These are phyloP conservation scores for Fraxinus latifolia DNA, from an alignment of 305 asterid species.

Conservation along the genomic window DNA sequence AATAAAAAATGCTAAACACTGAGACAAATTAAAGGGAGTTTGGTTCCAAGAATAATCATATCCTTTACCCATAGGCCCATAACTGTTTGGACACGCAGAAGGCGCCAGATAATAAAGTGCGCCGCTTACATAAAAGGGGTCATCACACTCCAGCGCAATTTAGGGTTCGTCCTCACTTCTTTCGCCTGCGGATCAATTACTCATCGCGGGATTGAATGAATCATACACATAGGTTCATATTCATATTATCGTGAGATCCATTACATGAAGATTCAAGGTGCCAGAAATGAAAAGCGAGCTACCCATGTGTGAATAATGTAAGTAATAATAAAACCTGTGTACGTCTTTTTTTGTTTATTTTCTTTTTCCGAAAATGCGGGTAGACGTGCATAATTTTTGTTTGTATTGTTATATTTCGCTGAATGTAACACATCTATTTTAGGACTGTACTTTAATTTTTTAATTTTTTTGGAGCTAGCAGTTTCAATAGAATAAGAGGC, in stretches of 20 bases:
- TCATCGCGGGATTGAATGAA: not conserved
- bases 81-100: slow-evolving; percentile 19
- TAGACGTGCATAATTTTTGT: not conserved
- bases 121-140: slow-evolving; percentile 37
- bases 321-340: not conserved
- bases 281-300: slow-evolving; percentile 24
- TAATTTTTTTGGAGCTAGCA: not conserved
- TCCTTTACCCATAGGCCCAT: not conserved
- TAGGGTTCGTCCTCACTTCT: slow-evolving; percentile 54
- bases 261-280: slow-evolving; percentile 31
- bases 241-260: slow-evolving; percentile 22
- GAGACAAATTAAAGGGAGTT: not conserved
- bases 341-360: not conserved
- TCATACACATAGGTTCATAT: slow-evolving; percentile 12
- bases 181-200: slow-evolving; percentile 29
- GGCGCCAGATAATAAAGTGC: slow-evolving; percentile 71
- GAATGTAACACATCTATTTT: slow-evolving; percentile 1
- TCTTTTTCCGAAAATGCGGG: not conserved
- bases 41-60: not conserved
- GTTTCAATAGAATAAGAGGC: not conserved
- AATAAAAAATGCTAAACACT: no score
- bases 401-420: not conserved
- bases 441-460: not conserved
- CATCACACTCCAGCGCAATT: slow-evolving; percentile 59
- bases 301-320: not conserved